These are phyloP conservation scores for Ciborinia camelliae DNA, from an alignment of 2,329 filamentous ascomycete genomes.

Conservation along the genomic window DNA sequence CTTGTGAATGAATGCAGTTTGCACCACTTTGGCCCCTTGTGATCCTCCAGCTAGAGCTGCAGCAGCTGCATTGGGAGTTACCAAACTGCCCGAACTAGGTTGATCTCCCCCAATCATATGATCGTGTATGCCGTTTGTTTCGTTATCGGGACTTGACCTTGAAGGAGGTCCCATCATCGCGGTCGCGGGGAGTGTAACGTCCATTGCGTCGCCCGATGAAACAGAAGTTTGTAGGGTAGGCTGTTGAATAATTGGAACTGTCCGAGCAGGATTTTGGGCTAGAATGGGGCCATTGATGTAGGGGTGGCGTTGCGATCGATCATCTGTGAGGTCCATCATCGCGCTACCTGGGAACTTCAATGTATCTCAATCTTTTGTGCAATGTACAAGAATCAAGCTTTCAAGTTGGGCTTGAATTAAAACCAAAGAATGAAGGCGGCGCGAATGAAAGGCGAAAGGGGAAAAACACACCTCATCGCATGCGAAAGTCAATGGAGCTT, in stretches of 20 bases:
- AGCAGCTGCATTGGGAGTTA: conserved; percentile 39
- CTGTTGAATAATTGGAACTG: conserved; percentile 55
- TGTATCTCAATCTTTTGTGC: conserved; percentile 8
- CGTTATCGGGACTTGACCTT: conserved; percentile 36
- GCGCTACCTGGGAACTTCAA: conserved; percentile 30
- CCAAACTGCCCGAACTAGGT: conserved; percentile 39
- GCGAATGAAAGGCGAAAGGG: conserved; percentile 5
- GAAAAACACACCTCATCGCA: conserved; percentile 15
- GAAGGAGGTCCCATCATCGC: conserved; percentile 41
- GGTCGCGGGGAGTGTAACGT: conserved; percentile 51
- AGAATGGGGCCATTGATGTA: conserved; percentile 31
- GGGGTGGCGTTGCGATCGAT: conserved; percentile 33
- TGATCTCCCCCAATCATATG: conserved; percentile 35
- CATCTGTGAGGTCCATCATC: conserved; percentile 35
- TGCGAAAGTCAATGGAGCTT: conserved; percentile 8
- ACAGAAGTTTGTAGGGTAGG: conserved; percentile 58
- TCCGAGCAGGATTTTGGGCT: conserved; percentile 36
- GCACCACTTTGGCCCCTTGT: conserved; percentile 93
- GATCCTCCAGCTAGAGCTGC: conserved; percentile 62
- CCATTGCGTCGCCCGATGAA: conserved; percentile 59
- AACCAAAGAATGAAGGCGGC: background rate
- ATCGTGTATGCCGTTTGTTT: conserved; percentile 37
- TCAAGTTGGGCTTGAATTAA: background rate
- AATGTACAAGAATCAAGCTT: conserved; percentile 7
- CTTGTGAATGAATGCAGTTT: conserved; percentile 98